Conservation (phyloP, 225 moss, liverwort and hornwort species). For the Marchantia polymorpha region DNA sequence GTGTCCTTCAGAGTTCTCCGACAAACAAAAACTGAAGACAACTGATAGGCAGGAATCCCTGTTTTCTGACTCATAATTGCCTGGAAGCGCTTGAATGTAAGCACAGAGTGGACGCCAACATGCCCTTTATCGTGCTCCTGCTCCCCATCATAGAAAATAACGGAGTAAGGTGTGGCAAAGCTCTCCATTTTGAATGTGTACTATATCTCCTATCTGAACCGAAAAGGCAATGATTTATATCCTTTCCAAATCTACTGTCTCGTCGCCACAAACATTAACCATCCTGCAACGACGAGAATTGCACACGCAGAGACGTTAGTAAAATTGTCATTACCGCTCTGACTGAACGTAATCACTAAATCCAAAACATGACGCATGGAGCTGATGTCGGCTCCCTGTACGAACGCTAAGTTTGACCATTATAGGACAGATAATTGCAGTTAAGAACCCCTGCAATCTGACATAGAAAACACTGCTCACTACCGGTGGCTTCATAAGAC, state of each 20-base stretch:
- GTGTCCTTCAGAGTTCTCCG: slow-evolving; percentile 93
- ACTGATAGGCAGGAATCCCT: slow-evolving; percentile 88
- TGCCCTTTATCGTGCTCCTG: slow-evolving; percentile 97
- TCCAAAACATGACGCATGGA: neutral
- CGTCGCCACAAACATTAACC: slow-evolving; percentile 18
- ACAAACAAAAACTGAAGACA: slow-evolving; percentile 96
- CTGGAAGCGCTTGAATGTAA: slow-evolving; percentile 96
- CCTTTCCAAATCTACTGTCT: slow-evolving; percentile 27
- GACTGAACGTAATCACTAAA: neutral
- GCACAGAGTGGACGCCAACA: slow-evolving; percentile 93
- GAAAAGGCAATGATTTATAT: slow-evolving; percentile 8
- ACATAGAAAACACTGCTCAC: neutral
- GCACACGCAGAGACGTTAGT: slow-evolving; percentile 9
- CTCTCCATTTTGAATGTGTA: slow-evolving; percentile 71
- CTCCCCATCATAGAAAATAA: slow-evolving; percentile 91
- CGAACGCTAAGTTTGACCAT: neutral
- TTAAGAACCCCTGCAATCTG: neutral
- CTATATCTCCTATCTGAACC: slow-evolving; percentile 3
- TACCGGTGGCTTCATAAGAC: neutral
- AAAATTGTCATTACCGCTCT: neutral
- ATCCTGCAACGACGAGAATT: slow-evolving; percentile 31
- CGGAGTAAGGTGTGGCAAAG: slow-evolving; percentile 95
- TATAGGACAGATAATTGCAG: neutral
- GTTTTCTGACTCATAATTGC: slow-evolving; percentile 94
- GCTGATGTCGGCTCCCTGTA: neutral